Evolutionary conservation across 495 filamentous ascomycete species (phyloP), one percentile per base, ranked within the genome.

Genomic region (Penicilliopsis zonata): DNA sequence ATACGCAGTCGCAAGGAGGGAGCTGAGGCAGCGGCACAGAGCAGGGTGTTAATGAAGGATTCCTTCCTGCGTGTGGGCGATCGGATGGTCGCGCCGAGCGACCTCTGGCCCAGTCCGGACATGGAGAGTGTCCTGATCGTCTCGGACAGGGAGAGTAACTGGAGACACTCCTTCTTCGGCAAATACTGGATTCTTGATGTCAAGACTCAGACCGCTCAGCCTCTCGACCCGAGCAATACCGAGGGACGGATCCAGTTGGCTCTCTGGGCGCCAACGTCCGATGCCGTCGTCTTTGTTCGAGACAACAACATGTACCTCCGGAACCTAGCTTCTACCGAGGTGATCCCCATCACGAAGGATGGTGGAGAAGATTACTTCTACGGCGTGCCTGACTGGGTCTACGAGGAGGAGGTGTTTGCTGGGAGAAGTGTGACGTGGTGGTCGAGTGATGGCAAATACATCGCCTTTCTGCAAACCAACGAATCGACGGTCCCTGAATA

Each of bases 351-450:
- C 37, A 98, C 90, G 9, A 78, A 62, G 38, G 86, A 96, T 51
- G 90, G 90, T 23, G 81, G 87, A 1, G 54, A 66, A 2, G 72
- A 96, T 37, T 70, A 90, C 10, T 96, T 98, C 63, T 92, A 96
- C 44, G 90, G 90, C 13, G 75, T 94, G n/a, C 90, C 90, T 0
- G 90, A 98, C 54, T 98, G 90, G 90, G 90, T 98, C 0, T 98
- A 95, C 43, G 90, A 98, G 49, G 90, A 98, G 49, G 90, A 98
- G 55, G 87, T 98, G 4, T 81, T 96, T 41, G 40, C 59, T 1
- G 76, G 74, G 2, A 81, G 83, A 42, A 86, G 70, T 30, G 92
- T 79, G 5, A 87, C 87, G 1, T 96, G 90, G 90, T 96, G 84
- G 85, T 86, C 84, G 13, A 68, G 76, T 15, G 86, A 87, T 49